These are phyloP conservation scores for Paramecium primaurelia DNA, from an alignment of 73 alveolate genomes.

Conservation along the genomic window DNA sequence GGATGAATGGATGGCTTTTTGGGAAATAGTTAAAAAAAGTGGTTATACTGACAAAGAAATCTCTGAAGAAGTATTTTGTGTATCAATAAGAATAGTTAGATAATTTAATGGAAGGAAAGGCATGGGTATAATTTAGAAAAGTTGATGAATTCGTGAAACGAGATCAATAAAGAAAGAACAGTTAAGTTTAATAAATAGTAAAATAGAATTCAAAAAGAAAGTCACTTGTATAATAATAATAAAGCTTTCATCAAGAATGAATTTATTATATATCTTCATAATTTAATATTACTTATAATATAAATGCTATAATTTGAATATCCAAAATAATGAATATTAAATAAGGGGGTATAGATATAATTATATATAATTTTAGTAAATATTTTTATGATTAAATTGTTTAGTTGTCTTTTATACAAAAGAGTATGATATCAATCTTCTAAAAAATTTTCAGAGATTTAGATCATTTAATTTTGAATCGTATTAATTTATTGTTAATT, in stretches of 20 bases:
- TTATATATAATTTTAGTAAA: not conserved
- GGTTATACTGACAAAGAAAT: constrained; percentile 61
- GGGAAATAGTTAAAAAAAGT: constrained; percentile 60
- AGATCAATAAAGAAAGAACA: constrained; percentile 43
- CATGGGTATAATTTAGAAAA: constrained; percentile 60
- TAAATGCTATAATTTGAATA: not conserved
- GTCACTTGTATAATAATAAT: not conserved
- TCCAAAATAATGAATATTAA: not conserved
- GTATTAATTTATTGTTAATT: not conserved
- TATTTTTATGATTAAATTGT: not conserved
- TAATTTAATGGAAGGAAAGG: constrained; percentile 51
- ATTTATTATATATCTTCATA: not conserved
- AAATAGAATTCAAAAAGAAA: constrained; percentile 39
- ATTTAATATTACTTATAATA: not conserved
- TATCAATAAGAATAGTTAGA: constrained; percentile 16
- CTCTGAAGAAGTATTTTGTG: constrained; percentile 38
- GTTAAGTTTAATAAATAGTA: constrained; percentile 52
- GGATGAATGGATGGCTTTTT: constrained; percentile 66
- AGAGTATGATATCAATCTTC: not conserved
- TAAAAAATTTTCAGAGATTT: not conserved
- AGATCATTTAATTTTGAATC: not conserved
- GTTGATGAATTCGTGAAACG: constrained; percentile 60
- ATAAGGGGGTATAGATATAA: not conserved
- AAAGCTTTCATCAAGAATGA: not conserved
- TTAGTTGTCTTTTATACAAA: not conserved